A percentile compares a stretch with the other conserved stretches of the same genome.
Conservation (phyloP, 2,329 filamentous ascomycete species). For the Periconia sp. region DNA sequence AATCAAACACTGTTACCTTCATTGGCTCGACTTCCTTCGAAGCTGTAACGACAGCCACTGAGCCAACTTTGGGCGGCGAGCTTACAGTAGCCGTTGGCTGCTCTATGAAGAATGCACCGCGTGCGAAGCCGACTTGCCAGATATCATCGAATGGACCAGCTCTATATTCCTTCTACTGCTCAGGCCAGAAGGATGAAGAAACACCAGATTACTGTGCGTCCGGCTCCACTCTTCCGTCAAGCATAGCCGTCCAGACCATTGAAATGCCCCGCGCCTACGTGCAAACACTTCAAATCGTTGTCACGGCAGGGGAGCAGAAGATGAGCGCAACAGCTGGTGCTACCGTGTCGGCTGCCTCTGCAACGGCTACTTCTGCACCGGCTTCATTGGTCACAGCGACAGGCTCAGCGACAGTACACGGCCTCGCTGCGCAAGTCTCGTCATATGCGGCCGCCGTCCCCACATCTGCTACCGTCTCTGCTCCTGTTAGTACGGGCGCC, state of each 20-base stretch:
- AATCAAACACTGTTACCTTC: slow-evolving; percentile 15
- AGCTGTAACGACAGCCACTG: slow-evolving; percentile 6
- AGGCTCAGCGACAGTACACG: neutral
- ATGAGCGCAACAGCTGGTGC: slow-evolving; percentile 28
- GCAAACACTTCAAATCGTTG: slow-evolving; percentile 25
- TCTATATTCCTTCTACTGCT: slow-evolving; percentile 4
- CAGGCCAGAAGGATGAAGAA: too few species aligned
- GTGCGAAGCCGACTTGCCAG: too few species aligned
- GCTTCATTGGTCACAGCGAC: neutral
- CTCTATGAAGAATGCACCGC: neutral
- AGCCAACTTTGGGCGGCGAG: neutral
- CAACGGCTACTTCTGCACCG: slow-evolving; percentile 6
- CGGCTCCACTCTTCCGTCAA: slow-evolving; percentile 14
- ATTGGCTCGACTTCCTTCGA: slow-evolving; percentile 9
- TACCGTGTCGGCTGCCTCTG: slow-evolving; percentile 19
- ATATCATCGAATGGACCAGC: slow-evolving; percentile 6
- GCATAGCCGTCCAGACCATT: slow-evolving; percentile 11
- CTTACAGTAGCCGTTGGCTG: slow-evolving; percentile 10
- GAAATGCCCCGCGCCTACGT: slow-evolving; percentile 18
- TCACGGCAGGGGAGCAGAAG: slow-evolving; percentile 36
- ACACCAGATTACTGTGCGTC: slow-evolving; percentile 11
- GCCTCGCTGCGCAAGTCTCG: too few species aligned
- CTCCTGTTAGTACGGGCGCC: slow-evolving; percentile 9
- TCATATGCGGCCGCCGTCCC: too few species aligned
- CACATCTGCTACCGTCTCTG: slow-evolving; percentile 4